These are phyloP conservation scores for Salvia rosmarinus DNA, from an alignment of 257 asterid genomes.

Conservation along the genomic window DNA sequence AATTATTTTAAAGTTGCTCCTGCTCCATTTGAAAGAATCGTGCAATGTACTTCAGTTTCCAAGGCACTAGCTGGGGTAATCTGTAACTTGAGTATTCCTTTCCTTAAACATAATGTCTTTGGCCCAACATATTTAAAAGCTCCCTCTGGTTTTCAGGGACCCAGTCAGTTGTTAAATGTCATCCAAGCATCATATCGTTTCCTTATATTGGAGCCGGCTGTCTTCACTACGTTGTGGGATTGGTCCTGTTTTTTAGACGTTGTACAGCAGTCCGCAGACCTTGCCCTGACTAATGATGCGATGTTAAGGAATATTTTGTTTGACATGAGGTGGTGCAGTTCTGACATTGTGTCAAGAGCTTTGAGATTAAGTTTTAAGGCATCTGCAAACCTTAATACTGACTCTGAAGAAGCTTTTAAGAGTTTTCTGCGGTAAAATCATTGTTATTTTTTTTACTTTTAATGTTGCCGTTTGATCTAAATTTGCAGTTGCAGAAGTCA, in stretches of 20 bases:
- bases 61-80: slow-evolving; percentile 53
- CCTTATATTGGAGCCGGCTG: slow-evolving; percentile 64
- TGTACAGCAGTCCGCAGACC: slow-evolving; percentile 44
- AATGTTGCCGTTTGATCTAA: neutral
- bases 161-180: slow-evolving; percentile 54
- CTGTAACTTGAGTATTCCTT: neutral
- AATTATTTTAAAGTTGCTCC: slow-evolving; percentile 77
- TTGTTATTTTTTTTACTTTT: slow-evolving; percentile 20
- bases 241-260: slow-evolving; percentile 80
- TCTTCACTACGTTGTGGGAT: slow-evolving; percentile 74
- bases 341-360: slow-evolving; percentile 52
- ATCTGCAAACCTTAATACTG: slow-evolving; percentile 48
- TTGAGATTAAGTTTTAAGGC: slow-evolving; percentile 60
- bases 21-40: slow-evolving; percentile 84
- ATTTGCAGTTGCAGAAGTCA: slow-evolving; percentile 10
- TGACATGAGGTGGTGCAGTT: slow-evolving; percentile 77
- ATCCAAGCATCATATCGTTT: slow-evolving; percentile 68
- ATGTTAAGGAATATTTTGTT: slow-evolving; percentile 39
- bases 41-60: slow-evolving; percentile 41
- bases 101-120: neutral
- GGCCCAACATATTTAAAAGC: slow-evolving; percentile 23
- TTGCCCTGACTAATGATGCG: slow-evolving; percentile 35
- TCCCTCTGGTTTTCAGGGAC: slow-evolving; percentile 47
- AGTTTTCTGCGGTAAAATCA: slow-evolving; percentile 62
- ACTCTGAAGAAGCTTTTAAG: slow-evolving; percentile 54